Evolutionary conservation across 192 early-diverging fungal genomes (phyloP), one percentile per base, ranked within the genome.

Genomic region (Umbelopsis vinacea): DNA sequence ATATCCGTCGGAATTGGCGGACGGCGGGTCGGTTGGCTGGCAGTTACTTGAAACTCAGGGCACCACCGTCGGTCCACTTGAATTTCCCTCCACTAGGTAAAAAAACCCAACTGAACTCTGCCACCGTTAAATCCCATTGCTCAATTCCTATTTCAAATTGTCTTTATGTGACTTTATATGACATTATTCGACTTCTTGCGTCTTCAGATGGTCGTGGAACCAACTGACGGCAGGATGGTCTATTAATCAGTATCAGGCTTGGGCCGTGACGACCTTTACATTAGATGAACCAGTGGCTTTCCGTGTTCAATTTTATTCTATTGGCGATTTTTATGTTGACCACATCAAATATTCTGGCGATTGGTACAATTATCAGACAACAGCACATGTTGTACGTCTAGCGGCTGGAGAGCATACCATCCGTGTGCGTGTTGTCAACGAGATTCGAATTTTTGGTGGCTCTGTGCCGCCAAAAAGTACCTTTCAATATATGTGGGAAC

Each of bases 371-470:
- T 91, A 90, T 60, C 67, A 63, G 6, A 78, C 77, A 2, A 82
- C 80, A 4, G 67, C 71, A 3, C 80, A 87, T 82, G 83, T 85
- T 6, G 71, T 74, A 43, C 77, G 67, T 47, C 71, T 93, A 12
- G 54, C 67, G 4, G 73, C 76, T n/a, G 89, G 89, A 6, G 46
- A 63, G 12, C 90, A 93, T 48, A 77, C 52, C 2, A 63, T 93
- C 0, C 82, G 83, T 43, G 82, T 93, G 4, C 83, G 85, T 24
- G 70, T 88, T 0, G 79, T 86, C 0, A 83, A 91, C 84, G 92
- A 93, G 73, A 85, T 92, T 8, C 84, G 92, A 7, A 79, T 92
- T 9, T 88, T 87, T 82, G 92, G 92, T 15, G 90, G 85, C 2
- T 60, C 37, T 52, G 26, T 26, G 19, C 70, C 82, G 69, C 52